phyloP scores from a whole-genome alignment of 495 filamentous ascomycete species.

The Amniculicola lignicola region DNA sequence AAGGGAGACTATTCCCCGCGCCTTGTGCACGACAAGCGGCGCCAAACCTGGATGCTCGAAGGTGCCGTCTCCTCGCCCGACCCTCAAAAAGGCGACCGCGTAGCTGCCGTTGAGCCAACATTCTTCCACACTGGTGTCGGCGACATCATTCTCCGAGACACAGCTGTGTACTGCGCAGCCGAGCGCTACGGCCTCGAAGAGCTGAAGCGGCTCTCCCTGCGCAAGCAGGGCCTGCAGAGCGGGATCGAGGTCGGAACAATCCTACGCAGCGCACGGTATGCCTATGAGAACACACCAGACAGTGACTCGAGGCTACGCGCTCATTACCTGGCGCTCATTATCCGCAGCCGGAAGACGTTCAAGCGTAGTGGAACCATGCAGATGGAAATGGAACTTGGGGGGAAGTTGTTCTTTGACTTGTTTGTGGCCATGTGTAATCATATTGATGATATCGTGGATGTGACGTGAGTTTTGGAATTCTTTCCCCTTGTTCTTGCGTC shows the following conservation, averaged over 20 bases:
- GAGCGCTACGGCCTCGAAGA: slow-evolving; percentile 79
- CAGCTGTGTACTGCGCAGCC: slow-evolving; percentile 86
- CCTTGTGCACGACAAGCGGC: slow-evolving; percentile 44
- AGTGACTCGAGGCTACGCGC: slow-evolving; percentile 84
- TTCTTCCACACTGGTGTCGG: slow-evolving; percentile 64
- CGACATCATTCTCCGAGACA: slow-evolving; percentile 76
- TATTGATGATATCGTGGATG: slow-evolving; percentile 48
- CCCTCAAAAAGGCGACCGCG: slow-evolving; percentile 29
- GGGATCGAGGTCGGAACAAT: slow-evolving; percentile 85
- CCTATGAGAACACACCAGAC: slow-evolving; percentile 91
- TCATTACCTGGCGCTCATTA: slow-evolving; percentile 91
- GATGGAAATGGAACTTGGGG: slow-evolving; percentile 91
- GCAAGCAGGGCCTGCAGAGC: slow-evolving; percentile 86
- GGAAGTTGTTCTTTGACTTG: slow-evolving; percentile 91
- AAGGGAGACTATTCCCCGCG: slow-evolving; percentile 65
- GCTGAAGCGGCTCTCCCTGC: slow-evolving; percentile 75
- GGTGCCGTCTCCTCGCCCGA: slow-evolving; percentile 31
- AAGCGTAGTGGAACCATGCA: slow-evolving; percentile 96
- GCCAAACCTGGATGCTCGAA: slow-evolving; percentile 44
- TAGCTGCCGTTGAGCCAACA: slow-evolving; percentile 54
- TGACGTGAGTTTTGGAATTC: slow-evolving; percentile 31
- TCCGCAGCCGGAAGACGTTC: slow-evolving; percentile 88
- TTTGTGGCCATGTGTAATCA: slow-evolving; percentile 98
- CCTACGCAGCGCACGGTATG: slow-evolving; percentile 83
- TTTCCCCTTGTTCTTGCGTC: too few relatives aligned